phyloP scores from a whole-genome alignment of 495 filamentous ascomycete genomes.

The Neohortaea acidophila region DNA sequence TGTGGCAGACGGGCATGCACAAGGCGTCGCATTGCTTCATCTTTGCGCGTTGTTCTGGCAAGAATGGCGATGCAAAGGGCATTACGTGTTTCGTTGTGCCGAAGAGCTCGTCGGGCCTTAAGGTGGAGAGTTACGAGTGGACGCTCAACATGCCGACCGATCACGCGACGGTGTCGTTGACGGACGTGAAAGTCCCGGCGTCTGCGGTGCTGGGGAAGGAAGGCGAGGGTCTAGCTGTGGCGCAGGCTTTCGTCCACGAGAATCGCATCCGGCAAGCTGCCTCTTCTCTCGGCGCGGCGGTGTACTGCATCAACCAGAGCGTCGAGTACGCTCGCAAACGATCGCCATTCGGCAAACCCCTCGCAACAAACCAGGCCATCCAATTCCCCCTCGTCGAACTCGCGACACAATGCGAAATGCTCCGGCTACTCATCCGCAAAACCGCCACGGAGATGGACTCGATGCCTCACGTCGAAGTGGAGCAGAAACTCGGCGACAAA shows the following conservation, averaged over 20 bases:
- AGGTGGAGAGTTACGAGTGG: conserved; percentile 40
- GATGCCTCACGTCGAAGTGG: conserved; percentile 36
- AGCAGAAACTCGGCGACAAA: conserved; percentile 38
- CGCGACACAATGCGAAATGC: conserved; percentile 43
- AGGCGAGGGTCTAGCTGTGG: conserved; percentile 37
- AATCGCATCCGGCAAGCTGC: conserved; percentile 47
- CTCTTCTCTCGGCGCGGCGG: conserved; percentile 40
- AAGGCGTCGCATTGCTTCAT: conserved; percentile 42
- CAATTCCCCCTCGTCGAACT: conserved; percentile 47
- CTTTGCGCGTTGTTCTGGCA: conserved; percentile 39
- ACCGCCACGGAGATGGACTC: conserved; percentile 45
- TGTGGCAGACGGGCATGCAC: conserved; percentile 48
- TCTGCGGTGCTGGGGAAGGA: conserved; percentile 34
- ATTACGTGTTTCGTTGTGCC: conserved; percentile 46
- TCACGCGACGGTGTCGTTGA: conserved; percentile 39
- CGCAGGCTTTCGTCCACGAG: conserved; percentile 48
- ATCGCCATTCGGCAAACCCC: conserved; percentile 39
- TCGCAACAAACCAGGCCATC: conserved; percentile 43
- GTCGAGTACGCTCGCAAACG: conserved; percentile 37
- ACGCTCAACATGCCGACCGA: conserved; percentile 49
- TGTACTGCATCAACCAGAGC: conserved; percentile 39
- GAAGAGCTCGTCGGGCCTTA: conserved; percentile 30
- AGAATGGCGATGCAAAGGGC: conserved; percentile 32
- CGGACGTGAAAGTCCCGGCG: conserved; percentile 34
- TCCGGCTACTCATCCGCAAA: conserved; percentile 42